Percentiles rank a stretch among this genome's conserved stretches.
phyloP scores from a whole-genome alignment of 2,329 filamentous ascomycete species.

The Pseudogymnoascus sp. region DNA sequence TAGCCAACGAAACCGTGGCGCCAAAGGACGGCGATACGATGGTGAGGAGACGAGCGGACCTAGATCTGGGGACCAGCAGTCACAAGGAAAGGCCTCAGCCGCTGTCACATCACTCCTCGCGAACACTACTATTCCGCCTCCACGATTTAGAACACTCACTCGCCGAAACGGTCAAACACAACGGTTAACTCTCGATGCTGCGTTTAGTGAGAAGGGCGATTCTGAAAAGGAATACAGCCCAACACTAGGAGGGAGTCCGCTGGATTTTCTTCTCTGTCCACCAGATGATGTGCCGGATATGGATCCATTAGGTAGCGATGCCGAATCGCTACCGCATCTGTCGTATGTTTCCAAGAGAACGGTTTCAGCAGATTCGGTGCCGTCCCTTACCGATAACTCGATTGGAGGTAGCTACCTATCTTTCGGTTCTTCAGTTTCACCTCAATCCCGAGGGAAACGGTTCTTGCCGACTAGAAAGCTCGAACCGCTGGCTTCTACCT shows the following conservation, averaged over 20 bases:
- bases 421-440: slow-evolving; percentile 23
- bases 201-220: slow-evolving; percentile 36
- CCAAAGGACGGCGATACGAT: slow-evolving; percentile 18
- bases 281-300: slow-evolving; percentile 51
- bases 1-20: slow-evolving; percentile 18
- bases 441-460: slow-evolving; percentile 33
- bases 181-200: slow-evolving; percentile 48
- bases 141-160: slow-evolving; percentile 27
- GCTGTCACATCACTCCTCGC: slow-evolving; percentile 55
- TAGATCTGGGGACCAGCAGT: neutral
- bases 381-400: slow-evolving; percentile 48
- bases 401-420: slow-evolving; percentile 25
- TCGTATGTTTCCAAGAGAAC: slow-evolving; percentile 45
- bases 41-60: slow-evolving; percentile 14
- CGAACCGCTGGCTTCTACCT: slow-evolving; percentile 49
- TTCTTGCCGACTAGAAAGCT: slow-evolving; percentile 40
- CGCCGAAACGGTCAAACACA: slow-evolving; percentile 18
- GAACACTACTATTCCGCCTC: slow-evolving; percentile 51
- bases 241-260: slow-evolving; percentile 45
- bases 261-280: slow-evolving; percentile 53
- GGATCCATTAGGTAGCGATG: slow-evolving; percentile 39
- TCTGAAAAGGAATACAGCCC: slow-evolving; percentile 50
- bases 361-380: slow-evolving; percentile 53
- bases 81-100: slow-evolving; percentile 20
- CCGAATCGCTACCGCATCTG: slow-evolving; percentile 39